Percentiles rank a stretch among this genome's conserved stretches.
Conservation (phyloP, 1,284 basidiomycete genomes). For the Volvariella volvacea region DNA sequence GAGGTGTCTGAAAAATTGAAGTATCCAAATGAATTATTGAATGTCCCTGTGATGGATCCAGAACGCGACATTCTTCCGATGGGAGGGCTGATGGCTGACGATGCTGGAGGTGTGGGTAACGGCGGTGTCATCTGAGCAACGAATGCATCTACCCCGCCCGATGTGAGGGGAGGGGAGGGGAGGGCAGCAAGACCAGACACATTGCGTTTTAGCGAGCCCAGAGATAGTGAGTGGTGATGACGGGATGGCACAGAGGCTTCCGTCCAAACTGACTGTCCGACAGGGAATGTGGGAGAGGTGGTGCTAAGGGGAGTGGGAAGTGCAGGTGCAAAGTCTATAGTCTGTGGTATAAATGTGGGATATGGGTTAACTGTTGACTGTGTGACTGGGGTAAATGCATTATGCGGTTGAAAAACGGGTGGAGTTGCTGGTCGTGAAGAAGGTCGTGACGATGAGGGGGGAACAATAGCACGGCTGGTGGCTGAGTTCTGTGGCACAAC, state of each 20-base stretch:
- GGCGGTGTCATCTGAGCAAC: slow-evolving; percentile 14
- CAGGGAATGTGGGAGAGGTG: slow-evolving; percentile 24
- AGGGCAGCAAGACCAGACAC: slow-evolving; percentile 13
- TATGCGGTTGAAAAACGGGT: slow-evolving; percentile 19
- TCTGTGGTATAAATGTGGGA: slow-evolving; percentile 20
- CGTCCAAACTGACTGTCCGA: slow-evolving; percentile 32
- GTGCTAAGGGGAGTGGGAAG: slow-evolving; percentile 14
- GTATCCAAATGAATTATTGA: slow-evolving; percentile 28
- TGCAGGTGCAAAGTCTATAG: slow-evolving; percentile 17
- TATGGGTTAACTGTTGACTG: slow-evolving; percentile 14
- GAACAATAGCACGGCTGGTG: slow-evolving; percentile 7
- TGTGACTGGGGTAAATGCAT: slow-evolving; percentile 21
- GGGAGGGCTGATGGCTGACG: slow-evolving; percentile 26
- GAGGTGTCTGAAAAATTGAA: slow-evolving; percentile 2
- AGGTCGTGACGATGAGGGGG: slow-evolving; percentile 22
- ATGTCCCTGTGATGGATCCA: slow-evolving; percentile 51
- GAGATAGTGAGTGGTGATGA: slow-evolving; percentile 36
- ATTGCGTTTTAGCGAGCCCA: slow-evolving; percentile 24
- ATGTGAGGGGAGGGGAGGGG: slow-evolving; percentile 13
- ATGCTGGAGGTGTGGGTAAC: slow-evolving; percentile 16
- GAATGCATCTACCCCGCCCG: slow-evolving; percentile 8
- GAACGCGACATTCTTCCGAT: slow-evolving; percentile 58
- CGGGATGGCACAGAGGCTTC: slow-evolving; percentile 28
- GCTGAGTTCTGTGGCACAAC: slow-evolving; percentile 12
- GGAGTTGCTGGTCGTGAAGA: slow-evolving; percentile 32